phyloP scores from a whole-genome alignment of 305 asterid species.

The Petunia hybrid region DNA sequence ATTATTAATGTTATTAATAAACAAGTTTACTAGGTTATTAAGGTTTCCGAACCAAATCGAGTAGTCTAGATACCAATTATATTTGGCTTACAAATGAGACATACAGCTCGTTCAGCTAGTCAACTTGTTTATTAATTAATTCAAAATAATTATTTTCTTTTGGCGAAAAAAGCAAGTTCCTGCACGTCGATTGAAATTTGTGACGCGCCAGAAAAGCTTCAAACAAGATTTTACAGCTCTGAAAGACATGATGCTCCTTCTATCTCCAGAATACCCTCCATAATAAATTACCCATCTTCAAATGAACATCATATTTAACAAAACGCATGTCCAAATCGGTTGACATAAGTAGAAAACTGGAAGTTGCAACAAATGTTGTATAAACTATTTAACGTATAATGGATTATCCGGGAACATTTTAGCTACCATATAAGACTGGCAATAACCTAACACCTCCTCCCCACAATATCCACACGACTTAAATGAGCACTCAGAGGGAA shows the following conservation, averaged over 20 bases:
- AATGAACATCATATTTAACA: neutral
- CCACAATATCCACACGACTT: slow-evolving; percentile 19
- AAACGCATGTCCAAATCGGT: neutral
- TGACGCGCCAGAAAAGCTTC: neutral
- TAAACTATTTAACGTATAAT: neutral
- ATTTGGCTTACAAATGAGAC: too few relatives aligned
- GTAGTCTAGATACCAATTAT: too few relatives aligned
- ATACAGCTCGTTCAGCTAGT: too few relatives aligned
- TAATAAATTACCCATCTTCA: neutral
- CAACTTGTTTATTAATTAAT: too few relatives aligned
- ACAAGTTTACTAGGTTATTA: too few relatives aligned
- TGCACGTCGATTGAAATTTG: neutral
- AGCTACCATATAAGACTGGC: slow-evolving; percentile 13
- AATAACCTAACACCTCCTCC: neutral
- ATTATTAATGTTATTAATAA: too few relatives aligned
- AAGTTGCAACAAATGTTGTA: neutral
- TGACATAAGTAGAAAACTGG: neutral
- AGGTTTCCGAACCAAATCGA: too few relatives aligned
- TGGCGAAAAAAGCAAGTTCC: neutral
- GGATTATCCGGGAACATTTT: neutral
- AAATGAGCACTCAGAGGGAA: neutral
- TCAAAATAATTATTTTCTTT: too few relatives aligned
- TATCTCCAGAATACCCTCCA: neutral
- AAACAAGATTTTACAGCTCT: neutral
- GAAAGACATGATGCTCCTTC: neutral